These are phyloP conservation scores for Candida berthetii DNA, from an alignment of 805 yeast species.

Conservation along the genomic window DNA sequence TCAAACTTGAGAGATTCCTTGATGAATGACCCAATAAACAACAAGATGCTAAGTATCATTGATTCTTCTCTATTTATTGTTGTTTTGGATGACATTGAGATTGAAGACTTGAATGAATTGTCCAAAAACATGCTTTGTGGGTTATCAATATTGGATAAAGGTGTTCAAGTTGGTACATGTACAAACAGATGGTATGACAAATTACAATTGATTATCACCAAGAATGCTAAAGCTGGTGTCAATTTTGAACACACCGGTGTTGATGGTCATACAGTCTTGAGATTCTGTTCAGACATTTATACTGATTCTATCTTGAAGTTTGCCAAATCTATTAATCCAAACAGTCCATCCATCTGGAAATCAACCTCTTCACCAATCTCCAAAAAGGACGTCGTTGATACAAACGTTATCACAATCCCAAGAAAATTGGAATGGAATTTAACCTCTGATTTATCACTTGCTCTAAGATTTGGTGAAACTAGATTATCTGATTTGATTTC, in stretches of 20 bases:
- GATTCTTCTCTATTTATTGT: slow-evolving; percentile 81
- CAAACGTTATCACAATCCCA: slow-evolving; percentile 61
- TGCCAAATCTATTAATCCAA: slow-evolving; percentile 75
- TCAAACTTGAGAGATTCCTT: slow-evolving; percentile 60
- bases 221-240: slow-evolving; percentile 88
- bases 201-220: slow-evolving; percentile 78
- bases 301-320: slow-evolving; percentile 86
- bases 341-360: slow-evolving; percentile 64
- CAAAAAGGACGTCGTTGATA: slow-evolving; percentile 33
- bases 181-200: slow-evolving; percentile 95
- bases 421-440: slow-evolving; percentile 86
- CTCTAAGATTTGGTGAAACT: slow-evolving; percentile 87
- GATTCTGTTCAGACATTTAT: slow-evolving; percentile 85
- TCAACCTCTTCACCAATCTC: slow-evolving; percentile 42
- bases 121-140: slow-evolving; percentile 89
- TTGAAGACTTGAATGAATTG: slow-evolving; percentile 53
- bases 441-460: slow-evolving; percentile 69
- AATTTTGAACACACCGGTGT: slow-evolving; percentile 94
- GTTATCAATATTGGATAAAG: slow-evolving; percentile 67
- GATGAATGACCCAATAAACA: slow-evolving; percentile 44
- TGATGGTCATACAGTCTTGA: slow-evolving; percentile 88
- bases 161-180: slow-evolving; percentile 90
- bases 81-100: slow-evolving; percentile 74
- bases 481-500: slow-evolving; percentile 80
- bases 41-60: slow-evolving; percentile 65